These are phyloP conservation scores for Tetradesmus lagerheimii DNA, from an alignment of 139 green algal genomes.

Conservation along the genomic window DNA sequence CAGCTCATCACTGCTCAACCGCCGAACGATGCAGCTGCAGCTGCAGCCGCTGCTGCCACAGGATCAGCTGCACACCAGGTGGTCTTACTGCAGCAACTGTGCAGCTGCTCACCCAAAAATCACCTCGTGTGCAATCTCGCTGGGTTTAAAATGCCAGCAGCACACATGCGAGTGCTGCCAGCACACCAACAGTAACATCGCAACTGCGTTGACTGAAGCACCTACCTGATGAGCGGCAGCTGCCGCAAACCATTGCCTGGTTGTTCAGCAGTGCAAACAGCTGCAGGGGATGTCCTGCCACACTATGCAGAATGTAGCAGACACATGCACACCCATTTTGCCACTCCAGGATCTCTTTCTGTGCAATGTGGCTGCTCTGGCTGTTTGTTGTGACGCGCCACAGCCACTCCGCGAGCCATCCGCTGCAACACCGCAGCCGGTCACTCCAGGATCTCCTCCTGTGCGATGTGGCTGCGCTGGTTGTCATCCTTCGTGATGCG, in stretches of 20 bases:
- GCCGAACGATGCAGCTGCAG: no score
- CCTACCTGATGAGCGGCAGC: no score
- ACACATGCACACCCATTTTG: neutral
- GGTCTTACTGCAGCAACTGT: no score
- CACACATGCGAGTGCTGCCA: constrained; percentile 83
- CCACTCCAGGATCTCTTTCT: neutral
- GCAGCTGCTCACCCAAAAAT: constrained; percentile 60
- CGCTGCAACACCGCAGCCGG: neutral
- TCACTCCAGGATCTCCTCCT: constrained; percentile 70
- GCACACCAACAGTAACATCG: neutral
- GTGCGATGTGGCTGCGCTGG: constrained; percentile 76
- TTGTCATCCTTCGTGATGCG: constrained; percentile 91
- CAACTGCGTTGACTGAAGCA: no score
- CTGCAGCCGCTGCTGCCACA: no score
- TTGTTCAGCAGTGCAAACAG: no score
- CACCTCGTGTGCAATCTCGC: constrained; percentile 70
- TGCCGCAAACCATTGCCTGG: no score
- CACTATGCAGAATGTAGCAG: no score
- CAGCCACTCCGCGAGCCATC: constrained; percentile 64
- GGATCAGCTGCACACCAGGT: no score
- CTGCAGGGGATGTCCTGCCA: no score
- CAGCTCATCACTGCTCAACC: no score
- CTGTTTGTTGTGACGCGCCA: constrained; percentile 87
- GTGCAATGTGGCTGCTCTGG: neutral
- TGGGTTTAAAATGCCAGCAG: constrained; percentile 87